A percentile compares a stretch with the other conserved stretches of the same genome.
phyloP scores from a whole-genome alignment of 1,284 basidiomycete species.

The Tilletiaria anomala region DNA sequence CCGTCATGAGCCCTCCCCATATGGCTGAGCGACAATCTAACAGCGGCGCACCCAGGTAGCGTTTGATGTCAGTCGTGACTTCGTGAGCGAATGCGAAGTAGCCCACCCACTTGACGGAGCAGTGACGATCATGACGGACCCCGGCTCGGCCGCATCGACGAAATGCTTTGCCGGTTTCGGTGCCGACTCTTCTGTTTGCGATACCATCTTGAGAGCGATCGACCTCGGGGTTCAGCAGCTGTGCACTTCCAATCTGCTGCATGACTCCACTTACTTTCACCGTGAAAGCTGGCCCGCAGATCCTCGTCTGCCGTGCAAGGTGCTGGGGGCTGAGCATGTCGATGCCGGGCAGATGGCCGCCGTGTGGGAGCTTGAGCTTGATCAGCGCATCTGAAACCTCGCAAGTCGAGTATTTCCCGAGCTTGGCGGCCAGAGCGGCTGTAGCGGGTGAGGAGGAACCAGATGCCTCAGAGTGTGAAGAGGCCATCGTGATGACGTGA shows the following conservation, averaged over 20 bases:
- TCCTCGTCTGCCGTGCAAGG: constrained; percentile 5
- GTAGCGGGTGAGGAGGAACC: not conserved
- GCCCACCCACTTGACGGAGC: constrained; percentile 57
- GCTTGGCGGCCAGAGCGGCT: not conserved
- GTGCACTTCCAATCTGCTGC: no score
- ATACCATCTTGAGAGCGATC: constrained; percentile 53
- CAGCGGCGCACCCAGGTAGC: no score
- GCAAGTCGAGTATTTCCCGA: constrained; percentile 3
- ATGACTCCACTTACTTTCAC: constrained; percentile 57
- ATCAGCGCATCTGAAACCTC: constrained; percentile 72
- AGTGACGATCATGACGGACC: constrained; percentile 60
- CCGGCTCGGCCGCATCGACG: constrained; percentile 60
- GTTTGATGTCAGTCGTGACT: no score
- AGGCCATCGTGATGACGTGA: no score
- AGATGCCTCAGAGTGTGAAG: no score
- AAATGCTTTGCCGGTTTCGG: constrained; percentile 63
- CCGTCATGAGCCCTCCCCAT: constrained; percentile 83
- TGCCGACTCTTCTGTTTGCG: constrained; percentile 49
- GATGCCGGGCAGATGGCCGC: constrained; percentile 72
- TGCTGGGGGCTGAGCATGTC: constrained; percentile 47
- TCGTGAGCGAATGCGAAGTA: no score
- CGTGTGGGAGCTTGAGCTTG: constrained; percentile 60
- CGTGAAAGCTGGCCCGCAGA: constrained; percentile 73
- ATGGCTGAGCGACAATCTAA: constrained; percentile 65
- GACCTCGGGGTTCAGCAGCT: no score